Base-by-base conservation (phyloP, 768 basidiomycete genomes). In the Paxillus rubicundulus region DNA sequence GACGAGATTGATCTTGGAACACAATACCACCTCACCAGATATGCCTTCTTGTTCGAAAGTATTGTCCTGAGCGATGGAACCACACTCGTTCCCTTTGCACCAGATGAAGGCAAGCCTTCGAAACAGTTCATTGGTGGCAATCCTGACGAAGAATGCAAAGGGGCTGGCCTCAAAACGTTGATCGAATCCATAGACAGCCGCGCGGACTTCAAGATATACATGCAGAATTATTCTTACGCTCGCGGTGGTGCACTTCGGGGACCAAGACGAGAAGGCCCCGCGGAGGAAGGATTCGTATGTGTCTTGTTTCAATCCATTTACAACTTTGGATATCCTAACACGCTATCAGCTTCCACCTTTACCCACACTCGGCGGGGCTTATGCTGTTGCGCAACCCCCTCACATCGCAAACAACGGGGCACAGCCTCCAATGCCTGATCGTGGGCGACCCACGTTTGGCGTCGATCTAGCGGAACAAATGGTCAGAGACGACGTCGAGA, bases 1-100 rank as follows among this genome's bases (percentile, higher is more conserved):
- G 96, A 98, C 62, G 97, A 99, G 70, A 85, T 98, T 49, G 97
- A 99, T 68, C 77, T 97, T 40, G 97, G 95, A n/a, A 94, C 92
- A 4, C 96, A 98, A 70, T 99, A 98, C 69, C 96, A 98, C 70
- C 76, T 98, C 43, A 88, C 92, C 1, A 81, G 95, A 70, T 98
- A 97, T 68, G 90, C 93, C 1, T 98, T 92, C 72, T 74, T 98
- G 20, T 95, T 89, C 61, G 97, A 99, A 70, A 90, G 86, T 60
- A 87, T 90, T 21, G 80, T 97, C 2, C 75, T 98, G 17, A 88
- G 83, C 59, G 97, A 99, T 55, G 97, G 93, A 2, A 80, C 86
- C 1, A 89, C 89, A 2, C 72, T 99, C 20, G 82, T 84, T 30
- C 84, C 91, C 39, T 85, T 92, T 3, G 71, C 79, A 39, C 70